Base-by-base conservation (phyloP, 176 grass and related monocot species). In the Dendrocalamus sinicus region DNA sequence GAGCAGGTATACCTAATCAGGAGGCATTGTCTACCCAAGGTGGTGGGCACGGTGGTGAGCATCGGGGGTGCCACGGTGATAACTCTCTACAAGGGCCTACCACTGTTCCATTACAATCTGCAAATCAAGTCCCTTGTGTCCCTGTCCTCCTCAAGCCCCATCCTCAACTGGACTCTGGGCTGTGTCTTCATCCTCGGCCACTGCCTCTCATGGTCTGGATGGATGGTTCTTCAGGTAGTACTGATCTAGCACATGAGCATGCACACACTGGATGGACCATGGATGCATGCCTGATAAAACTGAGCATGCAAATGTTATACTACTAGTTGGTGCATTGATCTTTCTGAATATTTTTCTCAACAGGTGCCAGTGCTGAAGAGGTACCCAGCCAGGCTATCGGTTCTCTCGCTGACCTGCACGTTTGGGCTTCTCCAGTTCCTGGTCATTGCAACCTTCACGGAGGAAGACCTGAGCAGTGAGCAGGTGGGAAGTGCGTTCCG, bases 41-140 rank as follows among this genome's bases (percentile, higher is more conserved):
- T 98, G 71, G 91, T 91, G 64, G 95, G 95, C 80, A 85, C 95
- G 89, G 91, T 98, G 71, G 91, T 91, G 64, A 98, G 95, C 80
- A 85, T 98, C 12, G 91, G 93, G 13, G 95, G 95, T 9, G 95
- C 95, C 63, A 98, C 95, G 8, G 80, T 95, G 28, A 95, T 95
- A 30, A 95, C 93, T 15, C 93, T 98, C 41, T 95, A 95, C 89
- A 98, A 98, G 80, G 95, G 95, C 30, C 88, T 91, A 24, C 93
- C 95, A 28, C 77, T 98, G 83, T 87, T 98, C 75, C 65, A 83
- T 58, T 75, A 79, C 59, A 67, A 84, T 66, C 52, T 84, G 37
- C 68, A 86, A 75, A 51, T 81, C 86, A 67, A 48, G 16, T 85
- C 89, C 19, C 79, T 82, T 2, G 19, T 74, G 20, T 3, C 47